phyloP scores from a whole-genome alignment of 768 basidiomycete genomes.

The Panus rudis region DNA sequence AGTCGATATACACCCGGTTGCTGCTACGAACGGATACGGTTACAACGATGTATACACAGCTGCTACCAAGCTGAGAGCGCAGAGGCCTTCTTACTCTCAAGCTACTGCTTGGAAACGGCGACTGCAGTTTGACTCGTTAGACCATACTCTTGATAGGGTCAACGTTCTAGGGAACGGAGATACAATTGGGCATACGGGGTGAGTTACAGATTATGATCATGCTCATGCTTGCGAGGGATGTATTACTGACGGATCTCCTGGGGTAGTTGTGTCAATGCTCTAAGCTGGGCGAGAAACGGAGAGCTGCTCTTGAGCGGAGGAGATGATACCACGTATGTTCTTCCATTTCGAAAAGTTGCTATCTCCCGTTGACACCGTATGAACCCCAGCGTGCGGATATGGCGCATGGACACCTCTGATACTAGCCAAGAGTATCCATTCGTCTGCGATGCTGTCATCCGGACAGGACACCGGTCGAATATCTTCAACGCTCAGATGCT shows the following conservation, averaged over 20 bases:
- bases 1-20: too few species aligned
- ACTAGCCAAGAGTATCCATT: slow-evolving; percentile 51
- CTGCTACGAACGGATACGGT: too few species aligned
- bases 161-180: slow-evolving; percentile 58
- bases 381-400: slow-evolving; percentile 58
- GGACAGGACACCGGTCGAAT: slow-evolving; percentile 76
- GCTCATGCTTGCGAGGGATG: not conserved
- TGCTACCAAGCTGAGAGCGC: too few species aligned
- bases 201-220: slow-evolving; percentile 10
- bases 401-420: slow-evolving; percentile 54
- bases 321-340: slow-evolving; percentile 60
- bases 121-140: slow-evolving; percentile 13
- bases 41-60: too few species aligned
- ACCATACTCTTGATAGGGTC: slow-evolving; percentile 48
- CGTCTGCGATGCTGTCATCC: slow-evolving; percentile 57
- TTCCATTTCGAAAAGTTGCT: not conserved
- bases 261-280: slow-evolving; percentile 66
- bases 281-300: slow-evolving; percentile 67
- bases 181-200: slow-evolving; percentile 71
- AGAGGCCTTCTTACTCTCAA: too few species aligned
- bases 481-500: slow-evolving; percentile 83
- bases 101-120: slow-evolving; percentile 9
- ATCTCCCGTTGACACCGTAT: not conserved
- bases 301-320: slow-evolving; percentile 62
- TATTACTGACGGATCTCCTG: slow-evolving; percentile 1